Evolutionary conservation across 2,329 filamentous ascomycete genomes (phyloP).

Genomic region (Fusarium protoensiforme): DNA sequence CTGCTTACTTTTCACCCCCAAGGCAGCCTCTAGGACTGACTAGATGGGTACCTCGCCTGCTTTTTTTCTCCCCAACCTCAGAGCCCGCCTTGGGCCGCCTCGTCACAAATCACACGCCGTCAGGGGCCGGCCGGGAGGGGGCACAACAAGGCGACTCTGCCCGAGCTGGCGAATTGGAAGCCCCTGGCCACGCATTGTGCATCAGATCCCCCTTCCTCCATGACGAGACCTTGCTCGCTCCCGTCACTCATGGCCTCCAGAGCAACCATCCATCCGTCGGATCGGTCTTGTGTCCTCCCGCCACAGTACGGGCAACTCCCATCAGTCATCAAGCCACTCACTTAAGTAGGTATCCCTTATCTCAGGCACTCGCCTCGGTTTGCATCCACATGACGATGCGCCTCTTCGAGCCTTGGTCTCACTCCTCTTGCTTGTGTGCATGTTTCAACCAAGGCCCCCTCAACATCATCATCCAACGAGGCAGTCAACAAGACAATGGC

Average conservation of each 20-base stretch:
- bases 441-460: neutral
- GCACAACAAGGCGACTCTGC: constrained; percentile 18
- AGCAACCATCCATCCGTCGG: neutral
- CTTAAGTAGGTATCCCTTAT: neutral
- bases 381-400: neutral
- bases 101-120: constrained; percentile 23
- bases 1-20: neutral
- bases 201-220: neutral
- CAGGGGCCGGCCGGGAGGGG: constrained; percentile 16
- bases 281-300: neutral
- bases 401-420: neutral
- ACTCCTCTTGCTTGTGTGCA: neutral
- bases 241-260: neutral
- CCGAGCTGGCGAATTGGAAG: constrained; percentile 18
- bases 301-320: neutral
- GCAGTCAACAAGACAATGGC: neutral
- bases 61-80: neutral
- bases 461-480: neutral
- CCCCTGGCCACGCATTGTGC: constrained; percentile 19
- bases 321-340: neutral
- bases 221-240: neutral
- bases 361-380: neutral
- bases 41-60: constrained; percentile 13
- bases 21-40: constrained; percentile 8
- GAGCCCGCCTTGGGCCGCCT: constrained; percentile 2